Evolutionary conservation across 2,329 filamentous ascomycete genomes (phyloP).

Genomic region (Ceratocystis huliohia): DNA sequence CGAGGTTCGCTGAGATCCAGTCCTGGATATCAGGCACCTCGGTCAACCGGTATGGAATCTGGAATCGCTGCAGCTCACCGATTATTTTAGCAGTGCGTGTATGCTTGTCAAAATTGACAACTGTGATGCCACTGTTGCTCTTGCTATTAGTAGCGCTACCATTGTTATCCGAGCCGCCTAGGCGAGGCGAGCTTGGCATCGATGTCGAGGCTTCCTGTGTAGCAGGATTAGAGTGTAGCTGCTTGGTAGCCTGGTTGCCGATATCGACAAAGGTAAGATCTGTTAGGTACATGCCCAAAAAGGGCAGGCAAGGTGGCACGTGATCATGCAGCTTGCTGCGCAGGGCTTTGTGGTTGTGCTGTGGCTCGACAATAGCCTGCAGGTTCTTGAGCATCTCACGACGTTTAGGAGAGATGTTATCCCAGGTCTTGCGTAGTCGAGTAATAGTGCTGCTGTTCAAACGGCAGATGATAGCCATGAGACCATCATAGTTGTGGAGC

Average conservation of each 20-base stretch:
- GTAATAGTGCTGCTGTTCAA: constrained; percentile 84
- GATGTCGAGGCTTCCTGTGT: constrained; percentile 36
- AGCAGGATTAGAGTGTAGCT: constrained; percentile 39
- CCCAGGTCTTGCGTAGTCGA: constrained; percentile 84
- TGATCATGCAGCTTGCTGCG: constrained; percentile 73
- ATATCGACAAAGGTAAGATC: constrained; percentile 93
- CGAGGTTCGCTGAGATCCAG: constrained; percentile 76
- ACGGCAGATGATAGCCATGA: constrained; percentile 95
- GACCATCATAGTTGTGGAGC: constrained; percentile 86
- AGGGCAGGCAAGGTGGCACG: constrained; percentile 83
- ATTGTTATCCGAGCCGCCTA: constrained; percentile 31
- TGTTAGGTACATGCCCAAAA: constrained; percentile 90
- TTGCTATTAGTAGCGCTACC: not conserved
- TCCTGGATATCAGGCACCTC: constrained; percentile 82
- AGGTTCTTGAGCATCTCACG: constrained; percentile 67
- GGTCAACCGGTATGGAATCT: constrained; percentile 75
- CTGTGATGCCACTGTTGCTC: constrained; percentile 52
- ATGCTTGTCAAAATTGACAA: constrained; percentile 98
- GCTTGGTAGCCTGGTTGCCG: constrained; percentile 76
- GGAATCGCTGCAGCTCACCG: constrained; percentile 87
- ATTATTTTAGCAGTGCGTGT: constrained; percentile 90
- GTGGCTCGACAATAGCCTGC: constrained; percentile 74
- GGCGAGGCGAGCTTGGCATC: constrained; percentile 38
- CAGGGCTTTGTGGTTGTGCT: constrained; percentile 80
- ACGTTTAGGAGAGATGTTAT: constrained; percentile 69